Conservation (phyloP, 1,284 basidiomycete genomes). For the Puccinia sorghi region DNA sequence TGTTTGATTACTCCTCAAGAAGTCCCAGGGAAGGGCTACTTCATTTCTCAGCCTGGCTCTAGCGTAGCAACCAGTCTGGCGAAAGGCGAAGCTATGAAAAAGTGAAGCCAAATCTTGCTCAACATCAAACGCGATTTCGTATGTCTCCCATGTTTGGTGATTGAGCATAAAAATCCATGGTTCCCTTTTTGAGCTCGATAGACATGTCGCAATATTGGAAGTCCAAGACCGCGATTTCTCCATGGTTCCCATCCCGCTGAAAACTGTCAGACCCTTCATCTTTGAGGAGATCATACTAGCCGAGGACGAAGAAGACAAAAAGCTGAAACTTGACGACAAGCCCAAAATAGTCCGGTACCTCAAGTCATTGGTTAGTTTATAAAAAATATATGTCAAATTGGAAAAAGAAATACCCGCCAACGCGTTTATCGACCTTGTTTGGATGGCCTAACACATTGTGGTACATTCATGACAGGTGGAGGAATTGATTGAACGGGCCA, state of each 20-base stretch:
- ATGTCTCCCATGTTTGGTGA: conserved; percentile 47
- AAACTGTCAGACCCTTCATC: conserved; percentile 93
- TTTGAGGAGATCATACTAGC: conserved; percentile 76
- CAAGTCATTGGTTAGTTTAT: conserved; percentile 66
- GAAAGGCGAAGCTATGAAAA: conserved; percentile 82
- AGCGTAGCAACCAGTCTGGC: conserved; percentile 90
- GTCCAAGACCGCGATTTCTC: conserved; percentile 84
- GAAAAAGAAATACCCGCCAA: neutral
- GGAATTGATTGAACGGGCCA: conserved; percentile 74
- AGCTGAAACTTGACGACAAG: conserved; percentile 74
- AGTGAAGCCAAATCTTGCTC: conserved; percentile 64
- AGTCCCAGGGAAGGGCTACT: conserved; percentile 87
- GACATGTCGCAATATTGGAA: conserved; percentile 81
- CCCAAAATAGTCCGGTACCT: conserved; percentile 78
- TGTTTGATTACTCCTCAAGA: conserved; percentile 86
- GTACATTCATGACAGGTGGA: conserved; percentile 65
- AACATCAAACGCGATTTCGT: conserved; percentile 36
- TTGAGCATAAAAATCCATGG: conserved; percentile 17
- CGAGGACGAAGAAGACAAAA: conserved; percentile 68
- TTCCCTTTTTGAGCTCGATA: conserved; percentile 58
- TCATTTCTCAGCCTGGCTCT: conserved; percentile 91
- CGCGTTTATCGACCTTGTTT: conserved; percentile 29
- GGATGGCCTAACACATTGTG: neutral
- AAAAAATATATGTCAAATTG: neutral
- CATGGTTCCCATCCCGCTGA: conserved; percentile 78